Base-by-base conservation (phyloP, 805 yeast genomes). In the Cyberlindnera americana region DNA sequence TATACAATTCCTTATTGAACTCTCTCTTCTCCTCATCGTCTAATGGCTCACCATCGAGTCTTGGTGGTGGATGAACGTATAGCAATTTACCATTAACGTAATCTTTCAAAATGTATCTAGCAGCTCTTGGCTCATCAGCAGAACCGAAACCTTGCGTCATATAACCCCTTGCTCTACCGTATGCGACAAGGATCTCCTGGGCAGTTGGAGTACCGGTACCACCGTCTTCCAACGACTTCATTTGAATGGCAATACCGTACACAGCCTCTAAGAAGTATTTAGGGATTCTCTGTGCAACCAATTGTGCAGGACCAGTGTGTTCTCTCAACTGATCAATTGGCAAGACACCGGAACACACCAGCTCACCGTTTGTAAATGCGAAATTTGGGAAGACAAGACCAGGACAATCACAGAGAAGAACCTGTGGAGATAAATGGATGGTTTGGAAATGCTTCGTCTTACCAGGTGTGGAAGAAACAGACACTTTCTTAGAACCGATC, bases 391-490 rank as follows among this genome's bases (percentile, higher is more conserved):
- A 93, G 14, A 93, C 99, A 46, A 93, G 72, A 75, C 99, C 99
- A 2, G 99, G 99, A 71, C 99, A 93, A 72, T 93, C 99, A 66
- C 98, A 93, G 38, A 93, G 70, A 50, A 89, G 73, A 3, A 93
- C 93, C 26, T 83, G 73, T 37, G 83, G 85, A 1, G 96, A 78
- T 32, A 93, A 72, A 57, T 78, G 77, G 46, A 93, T 90, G 1
- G 99, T 93, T 69, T 93, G 99, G 73, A 93, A 93, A 72, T 93
- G 99, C 62, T 93, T 93, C 12, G 99, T 93, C 61, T 93, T 93
- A 69, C 99, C 99, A 12, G 99, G 99, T 1, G 99, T 93, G 1
- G 98, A 74, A 3, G 98, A 91, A 27, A 93, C 99, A 2, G 97
- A 89, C n/a, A 93, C 99, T 61, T 87, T 90, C 59, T 93, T 93